Base-by-base conservation (phyloP, 352 stramenopile species). In the Pythium scleroteichum region DNA sequence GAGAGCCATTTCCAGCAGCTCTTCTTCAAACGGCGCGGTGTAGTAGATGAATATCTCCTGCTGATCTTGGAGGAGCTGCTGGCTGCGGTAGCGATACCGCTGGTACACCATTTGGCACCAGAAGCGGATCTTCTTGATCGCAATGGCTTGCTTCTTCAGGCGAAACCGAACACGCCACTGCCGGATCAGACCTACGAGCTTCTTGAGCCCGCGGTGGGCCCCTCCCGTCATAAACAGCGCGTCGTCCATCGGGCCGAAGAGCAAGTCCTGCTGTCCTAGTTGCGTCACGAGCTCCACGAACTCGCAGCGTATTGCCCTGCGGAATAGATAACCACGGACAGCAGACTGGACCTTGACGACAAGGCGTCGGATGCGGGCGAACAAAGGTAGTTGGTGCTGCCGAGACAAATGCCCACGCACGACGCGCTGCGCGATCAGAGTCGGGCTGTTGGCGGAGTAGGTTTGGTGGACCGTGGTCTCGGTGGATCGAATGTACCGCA, bases 31-130 rank as follows among this genome's bases (percentile, higher is more conserved):
- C 19, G 62, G 50, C 0, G 75, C 53, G 20, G 76, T 88, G 63
- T 90, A 93, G 66, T 90, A 93, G 19, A 93, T 81, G 62, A 79
- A 85, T 7, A 93, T 71, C 53, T 89, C 71, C 58, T 90, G 79
- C 22, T 88, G 65, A 0, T 86, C 70, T 2, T 53, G 63, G 0
- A 88, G 60, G 27, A 92, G 63, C 46, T 84, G 77, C 24, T 73
- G 67, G 19, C 71, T 80, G 23, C 79, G 79, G 44, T 78, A 76
- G 4, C 59, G 64, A 44, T 92, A 81, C 10, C 78, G 80, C 60
- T 87, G 80, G 48, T 81, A 82, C 33, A 89, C 71, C 75, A 90
- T 78, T 66, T 88, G 79, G 20, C 79, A 88, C 82, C 80, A 92
- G 42, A 90, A 86, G 3, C 75, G 79, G 39, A 89, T 92, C 61